A percentile compares a stretch with the other conserved stretches of the same genome.
These are phyloP conservation scores for Aspergillus puulaauensis DNA, from an alignment of 2,329 filamentous ascomycete species.

Conservation along the genomic window DNA sequence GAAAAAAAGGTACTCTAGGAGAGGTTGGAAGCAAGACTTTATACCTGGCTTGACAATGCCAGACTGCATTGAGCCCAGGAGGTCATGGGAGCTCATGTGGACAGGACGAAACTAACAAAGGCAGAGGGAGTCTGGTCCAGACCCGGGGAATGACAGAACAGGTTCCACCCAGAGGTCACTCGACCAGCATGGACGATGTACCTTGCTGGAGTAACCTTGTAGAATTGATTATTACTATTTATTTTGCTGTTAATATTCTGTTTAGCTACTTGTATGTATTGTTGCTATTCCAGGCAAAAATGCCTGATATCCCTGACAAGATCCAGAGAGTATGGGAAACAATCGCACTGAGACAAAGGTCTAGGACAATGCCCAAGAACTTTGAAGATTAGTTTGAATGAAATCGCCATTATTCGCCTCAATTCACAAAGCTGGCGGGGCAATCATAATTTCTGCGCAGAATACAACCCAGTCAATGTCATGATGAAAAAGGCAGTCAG, in stretches of 20 bases:
- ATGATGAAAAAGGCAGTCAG: not conserved
- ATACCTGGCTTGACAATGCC: slow-evolving; percentile 14
- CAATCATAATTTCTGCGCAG: not conserved
- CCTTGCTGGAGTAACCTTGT: not conserved
- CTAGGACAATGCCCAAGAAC: too few relatives aligned
- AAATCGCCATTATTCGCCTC: not conserved
- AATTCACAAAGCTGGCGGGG: not conserved
- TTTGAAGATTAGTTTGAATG: not conserved
- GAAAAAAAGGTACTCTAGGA: not conserved
- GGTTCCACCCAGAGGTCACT: slow-evolving; percentile 16
- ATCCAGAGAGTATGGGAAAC: not conserved
- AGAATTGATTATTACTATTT: not conserved
- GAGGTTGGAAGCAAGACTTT: slow-evolving; percentile 13
- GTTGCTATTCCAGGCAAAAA: not conserved
- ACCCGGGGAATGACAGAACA: slow-evolving; percentile 11
- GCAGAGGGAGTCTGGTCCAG: slow-evolving; percentile 8
- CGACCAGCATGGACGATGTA: slow-evolving; percentile 3
- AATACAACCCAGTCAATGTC: not conserved
- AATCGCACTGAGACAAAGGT: too few relatives aligned
- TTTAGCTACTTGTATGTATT: not conserved
- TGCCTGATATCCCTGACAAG: not conserved
- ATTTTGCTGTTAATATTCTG: not conserved
- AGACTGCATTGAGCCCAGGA: not conserved
- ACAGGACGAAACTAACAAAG: slow-evolving; percentile 13
- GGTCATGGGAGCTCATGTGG: slow-evolving; percentile 22